Evolutionary conservation across 768 basidiomycete genomes (phyloP).

Genomic region (Leucocoprinus leucothites): DNA sequence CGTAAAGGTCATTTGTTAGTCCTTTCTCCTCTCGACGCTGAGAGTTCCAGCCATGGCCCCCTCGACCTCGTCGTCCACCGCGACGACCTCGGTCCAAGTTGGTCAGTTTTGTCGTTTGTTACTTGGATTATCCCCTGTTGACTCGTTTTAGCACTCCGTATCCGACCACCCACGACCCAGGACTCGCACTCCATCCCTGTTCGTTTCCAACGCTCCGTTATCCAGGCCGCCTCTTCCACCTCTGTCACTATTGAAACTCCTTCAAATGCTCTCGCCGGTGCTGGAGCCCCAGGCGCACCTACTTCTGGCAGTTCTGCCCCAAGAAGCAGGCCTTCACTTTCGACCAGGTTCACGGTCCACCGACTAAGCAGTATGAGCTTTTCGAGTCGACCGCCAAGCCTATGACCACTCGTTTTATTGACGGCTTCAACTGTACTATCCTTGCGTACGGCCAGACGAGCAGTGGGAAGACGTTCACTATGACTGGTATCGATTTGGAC

Average conservation of each 20-base stretch:
- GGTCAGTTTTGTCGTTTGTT: slow-evolving; percentile 50
- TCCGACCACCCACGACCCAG: slow-evolving; percentile 82
- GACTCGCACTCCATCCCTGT: slow-evolving; percentile 85
- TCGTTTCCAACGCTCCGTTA: slow-evolving; percentile 89
- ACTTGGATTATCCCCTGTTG: neutral
- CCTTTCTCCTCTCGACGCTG: slow-evolving; percentile 24
- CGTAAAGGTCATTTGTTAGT: slow-evolving; percentile 32
- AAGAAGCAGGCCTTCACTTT: slow-evolving; percentile 90
- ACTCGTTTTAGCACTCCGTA: slow-evolving; percentile 67
- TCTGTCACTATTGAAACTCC: slow-evolving; percentile 82
- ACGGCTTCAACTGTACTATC: slow-evolving; percentile 97
- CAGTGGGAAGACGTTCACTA: slow-evolving; percentile 95
- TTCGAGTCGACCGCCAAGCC: slow-evolving; percentile 84
- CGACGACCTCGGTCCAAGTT: slow-evolving; percentile 92
- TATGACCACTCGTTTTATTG: slow-evolving; percentile 81
- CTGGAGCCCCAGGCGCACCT: slow-evolving; percentile 49
- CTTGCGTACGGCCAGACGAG: slow-evolving; percentile 98
- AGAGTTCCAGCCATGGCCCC: slow-evolving; percentile 65
- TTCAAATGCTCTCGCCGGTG: slow-evolving; percentile 44
- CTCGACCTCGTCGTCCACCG: slow-evolving; percentile 61
- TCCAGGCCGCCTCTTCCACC: slow-evolving; percentile 71
- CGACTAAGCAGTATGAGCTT: slow-evolving; percentile 79
- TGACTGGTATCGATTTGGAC: slow-evolving; percentile 94
- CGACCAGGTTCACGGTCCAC: slow-evolving; percentile 91
- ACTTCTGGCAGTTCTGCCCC: slow-evolving; percentile 39